Conservation (phyloP, 176 grass and related monocot species). For the Saccharum spontaneum region DNA sequence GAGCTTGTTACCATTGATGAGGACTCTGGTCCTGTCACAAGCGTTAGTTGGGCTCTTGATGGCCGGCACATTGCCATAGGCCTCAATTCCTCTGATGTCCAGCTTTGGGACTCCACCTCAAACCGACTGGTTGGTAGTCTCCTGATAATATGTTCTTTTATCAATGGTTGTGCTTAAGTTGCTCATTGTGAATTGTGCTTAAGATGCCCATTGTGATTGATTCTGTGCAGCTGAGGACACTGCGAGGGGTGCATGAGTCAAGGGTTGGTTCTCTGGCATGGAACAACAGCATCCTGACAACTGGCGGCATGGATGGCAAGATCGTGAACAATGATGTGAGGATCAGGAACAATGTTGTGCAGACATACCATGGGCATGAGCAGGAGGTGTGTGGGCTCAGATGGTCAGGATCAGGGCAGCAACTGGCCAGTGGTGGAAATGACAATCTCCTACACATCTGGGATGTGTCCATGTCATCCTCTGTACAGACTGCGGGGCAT, state of each 20-base stretch:
- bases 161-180: constrained; percentile 7
- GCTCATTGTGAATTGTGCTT: not conserved
- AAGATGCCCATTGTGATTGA: constrained; percentile 10
- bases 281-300: constrained; percentile 50
- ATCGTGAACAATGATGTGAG: constrained; percentile 68
- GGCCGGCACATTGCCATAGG: constrained; percentile 54
- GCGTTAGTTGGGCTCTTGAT: constrained; percentile 61
- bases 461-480: constrained; percentile 59
- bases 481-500: constrained; percentile 30
- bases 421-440: constrained; percentile 61
- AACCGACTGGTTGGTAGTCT: constrained; percentile 39
- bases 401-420: constrained; percentile 57
- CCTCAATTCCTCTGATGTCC: constrained; percentile 59
- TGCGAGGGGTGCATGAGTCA: constrained; percentile 46
- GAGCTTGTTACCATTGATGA: constrained; percentile 50
- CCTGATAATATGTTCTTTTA: constrained; percentile 7
- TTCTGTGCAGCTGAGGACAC: constrained; percentile 55
- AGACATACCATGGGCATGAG: constrained; percentile 50
- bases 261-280: constrained; percentile 61
- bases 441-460: constrained; percentile 70
- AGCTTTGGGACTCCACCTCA: constrained; percentile 58
- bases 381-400: constrained; percentile 60
- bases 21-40: constrained; percentile 48
- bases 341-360: constrained; percentile 47
- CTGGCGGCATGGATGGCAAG: constrained; percentile 54